Percentiles rank a stretch among this genome's conserved stretches.
These are phyloP conservation scores for Euryodendron excelsum DNA, from an alignment of 148 eudicot genomes.

Conservation along the genomic window DNA sequence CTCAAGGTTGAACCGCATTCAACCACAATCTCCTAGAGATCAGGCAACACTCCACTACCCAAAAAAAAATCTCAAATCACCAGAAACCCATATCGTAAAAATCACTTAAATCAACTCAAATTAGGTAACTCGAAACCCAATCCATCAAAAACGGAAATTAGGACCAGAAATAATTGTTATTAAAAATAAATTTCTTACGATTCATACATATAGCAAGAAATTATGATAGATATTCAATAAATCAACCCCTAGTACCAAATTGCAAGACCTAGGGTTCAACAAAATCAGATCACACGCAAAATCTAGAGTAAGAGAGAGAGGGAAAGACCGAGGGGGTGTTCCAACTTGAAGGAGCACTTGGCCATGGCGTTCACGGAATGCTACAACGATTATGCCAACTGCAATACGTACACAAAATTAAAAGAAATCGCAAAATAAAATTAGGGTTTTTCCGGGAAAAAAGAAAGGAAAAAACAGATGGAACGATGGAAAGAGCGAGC, in stretches of 20 bases:
- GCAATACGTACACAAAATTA: neutral
- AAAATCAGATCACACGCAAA: neutral
- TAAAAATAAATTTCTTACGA: neutral
- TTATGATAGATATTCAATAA: neutral
- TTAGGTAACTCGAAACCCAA: neutral
- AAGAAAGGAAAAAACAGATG: neutral
- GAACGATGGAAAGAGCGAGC: neutral
- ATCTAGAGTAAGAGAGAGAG: conserved; percentile 5
- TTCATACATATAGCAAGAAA: neutral
- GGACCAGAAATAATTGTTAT: neutral
- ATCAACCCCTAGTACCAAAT: neutral
- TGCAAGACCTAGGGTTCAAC: neutral
- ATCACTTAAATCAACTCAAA: neutral
- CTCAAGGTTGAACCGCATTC: neutral
- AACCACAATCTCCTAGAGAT: neutral
- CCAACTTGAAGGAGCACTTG: conserved; percentile 71
- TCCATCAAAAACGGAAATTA: neutral
- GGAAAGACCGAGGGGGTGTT: conserved; percentile 73
- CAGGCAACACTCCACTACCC: neutral
- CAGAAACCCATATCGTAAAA: neutral
- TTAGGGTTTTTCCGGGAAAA: conserved; percentile 16
- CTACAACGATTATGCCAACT: neutral
- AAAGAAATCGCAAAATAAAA: conserved; percentile 16
- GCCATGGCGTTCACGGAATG: conserved; percentile 44
- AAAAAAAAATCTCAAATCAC: neutral